phyloP scores from a whole-genome alignment of 73 alveolate genomes.

The Tetrahymena elliotti region DNA sequence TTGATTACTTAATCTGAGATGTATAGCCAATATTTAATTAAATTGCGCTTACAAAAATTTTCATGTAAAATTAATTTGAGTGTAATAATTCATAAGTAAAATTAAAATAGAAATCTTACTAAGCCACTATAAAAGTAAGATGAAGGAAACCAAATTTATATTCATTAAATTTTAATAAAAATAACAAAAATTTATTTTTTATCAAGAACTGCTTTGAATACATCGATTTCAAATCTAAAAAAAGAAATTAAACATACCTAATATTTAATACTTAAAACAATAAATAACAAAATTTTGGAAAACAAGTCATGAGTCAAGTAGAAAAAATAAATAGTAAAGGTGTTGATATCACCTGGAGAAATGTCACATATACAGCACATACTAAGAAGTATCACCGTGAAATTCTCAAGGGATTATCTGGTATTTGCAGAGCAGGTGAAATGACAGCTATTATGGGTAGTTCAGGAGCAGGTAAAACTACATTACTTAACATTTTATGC shows the following conservation, averaged over 20 bases:
- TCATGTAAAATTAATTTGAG: not conserved
- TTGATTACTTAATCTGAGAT: not conserved
- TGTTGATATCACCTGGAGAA: not conserved
- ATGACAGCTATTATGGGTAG: constrained; percentile 87
- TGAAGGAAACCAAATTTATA: not conserved
- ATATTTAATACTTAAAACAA: too few relatives aligned
- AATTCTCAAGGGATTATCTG: constrained; percentile 61
- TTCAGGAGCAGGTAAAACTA: constrained; percentile 94
- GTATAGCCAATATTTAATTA: too few relatives aligned
- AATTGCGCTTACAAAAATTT: not conserved
- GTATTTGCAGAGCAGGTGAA: constrained; percentile 72
- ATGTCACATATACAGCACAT: not conserved
- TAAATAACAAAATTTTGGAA: not conserved
- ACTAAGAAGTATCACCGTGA: not conserved
- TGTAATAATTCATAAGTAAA: not conserved
- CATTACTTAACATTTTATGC: constrained; percentile 76
- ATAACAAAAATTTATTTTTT: too few relatives aligned
- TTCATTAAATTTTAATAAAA: too few relatives aligned
- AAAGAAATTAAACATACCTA: not conserved
- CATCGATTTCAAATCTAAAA: not conserved
- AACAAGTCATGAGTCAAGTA: not conserved
- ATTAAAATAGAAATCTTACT: not conserved
- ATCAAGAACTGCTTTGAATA: not conserved
- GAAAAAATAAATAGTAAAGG: not conserved
- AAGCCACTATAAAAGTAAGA: not conserved